Conservation (phyloP, 768 basidiomycete genomes). For the Termitomyces sp. region DNA sequence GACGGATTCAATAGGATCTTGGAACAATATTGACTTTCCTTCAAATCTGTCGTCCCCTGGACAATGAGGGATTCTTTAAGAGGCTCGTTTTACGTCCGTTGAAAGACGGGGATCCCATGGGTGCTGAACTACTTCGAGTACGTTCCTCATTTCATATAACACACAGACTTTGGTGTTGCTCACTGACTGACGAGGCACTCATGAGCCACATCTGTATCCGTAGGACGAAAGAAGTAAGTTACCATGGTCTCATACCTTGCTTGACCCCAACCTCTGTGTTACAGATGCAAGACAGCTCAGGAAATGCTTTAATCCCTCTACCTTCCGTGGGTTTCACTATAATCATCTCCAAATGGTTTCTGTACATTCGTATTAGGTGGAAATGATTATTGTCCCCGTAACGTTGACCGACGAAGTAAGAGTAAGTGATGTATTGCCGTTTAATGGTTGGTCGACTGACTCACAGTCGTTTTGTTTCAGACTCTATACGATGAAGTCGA, state of each 20-base stretch:
- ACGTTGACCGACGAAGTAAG: slow-evolving; percentile 58
- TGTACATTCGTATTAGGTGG: slow-evolving; percentile 43
- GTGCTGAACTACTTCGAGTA: slow-evolving; percentile 69
- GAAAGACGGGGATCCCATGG: slow-evolving; percentile 60
- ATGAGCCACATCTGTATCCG: slow-evolving; percentile 79
- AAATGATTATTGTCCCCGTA: slow-evolving; percentile 72
- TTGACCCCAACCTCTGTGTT: background rate
- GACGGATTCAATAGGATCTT: slow-evolving; percentile 54
- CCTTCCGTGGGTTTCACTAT: slow-evolving; percentile 47
- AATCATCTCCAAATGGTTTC: background rate
- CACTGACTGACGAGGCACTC: slow-evolving; percentile 42
- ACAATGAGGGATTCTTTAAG: slow-evolving; percentile 80
- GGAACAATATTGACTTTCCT: slow-evolving; percentile 85
- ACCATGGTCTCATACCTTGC: background rate
- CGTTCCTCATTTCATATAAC: slow-evolving; percentile 13
- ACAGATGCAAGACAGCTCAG: slow-evolving; percentile 81
- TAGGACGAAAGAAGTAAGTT: slow-evolving; percentile 70
- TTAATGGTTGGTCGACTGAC: background rate
- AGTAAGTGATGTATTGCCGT: slow-evolving; percentile 30
- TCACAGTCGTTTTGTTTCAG: slow-evolving; percentile 21
- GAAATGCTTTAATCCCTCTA: slow-evolving; percentile 67
- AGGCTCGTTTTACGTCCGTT: slow-evolving; percentile 74
- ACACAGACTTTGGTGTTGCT: slow-evolving; percentile 9
- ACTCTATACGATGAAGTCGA: slow-evolving; percentile 68
- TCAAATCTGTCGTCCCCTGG: slow-evolving; percentile 78